Conservation (phyloP, 306 rosid genomes). For the Malus sieversii region DNA sequence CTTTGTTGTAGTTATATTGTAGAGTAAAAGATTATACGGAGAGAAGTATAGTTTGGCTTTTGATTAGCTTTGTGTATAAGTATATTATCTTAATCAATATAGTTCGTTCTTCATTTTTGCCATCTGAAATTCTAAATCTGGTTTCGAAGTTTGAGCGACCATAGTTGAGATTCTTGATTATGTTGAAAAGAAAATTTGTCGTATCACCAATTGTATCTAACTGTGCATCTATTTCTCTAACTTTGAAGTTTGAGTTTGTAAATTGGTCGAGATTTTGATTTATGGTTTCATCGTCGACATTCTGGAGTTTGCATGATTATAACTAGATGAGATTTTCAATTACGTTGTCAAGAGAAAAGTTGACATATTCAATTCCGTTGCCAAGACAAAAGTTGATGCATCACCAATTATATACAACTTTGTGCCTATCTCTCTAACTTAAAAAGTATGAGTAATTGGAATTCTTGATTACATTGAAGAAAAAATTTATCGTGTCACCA, state of each 20-base stretch:
- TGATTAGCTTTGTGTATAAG: conserved; percentile 1
- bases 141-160: not conserved
- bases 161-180: not conserved
- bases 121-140: not conserved
- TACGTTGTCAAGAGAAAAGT: not conserved
- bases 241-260: not conserved
- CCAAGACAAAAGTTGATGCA: not conserved
- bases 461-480: no score
- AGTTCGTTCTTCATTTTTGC: not conserved
- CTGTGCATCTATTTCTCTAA: not conserved
- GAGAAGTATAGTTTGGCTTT: not conserved
- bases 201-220: not conserved
- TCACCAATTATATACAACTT: not conserved
- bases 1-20: conserved; percentile 5
- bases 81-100: not conserved
- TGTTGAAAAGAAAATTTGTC: not conserved
- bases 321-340: not conserved
- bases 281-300: no score
- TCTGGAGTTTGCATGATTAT: not conserved
- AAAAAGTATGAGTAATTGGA: no score
- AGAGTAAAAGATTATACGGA: conserved; percentile 9
- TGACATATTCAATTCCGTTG: no score
- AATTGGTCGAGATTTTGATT: not conserved
- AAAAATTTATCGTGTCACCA: no score
- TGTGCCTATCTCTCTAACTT: not conserved